Evolutionary conservation across 1,139 yeast genomes (phyloP).

Genomic region (Kodamaea derodonti): DNA sequence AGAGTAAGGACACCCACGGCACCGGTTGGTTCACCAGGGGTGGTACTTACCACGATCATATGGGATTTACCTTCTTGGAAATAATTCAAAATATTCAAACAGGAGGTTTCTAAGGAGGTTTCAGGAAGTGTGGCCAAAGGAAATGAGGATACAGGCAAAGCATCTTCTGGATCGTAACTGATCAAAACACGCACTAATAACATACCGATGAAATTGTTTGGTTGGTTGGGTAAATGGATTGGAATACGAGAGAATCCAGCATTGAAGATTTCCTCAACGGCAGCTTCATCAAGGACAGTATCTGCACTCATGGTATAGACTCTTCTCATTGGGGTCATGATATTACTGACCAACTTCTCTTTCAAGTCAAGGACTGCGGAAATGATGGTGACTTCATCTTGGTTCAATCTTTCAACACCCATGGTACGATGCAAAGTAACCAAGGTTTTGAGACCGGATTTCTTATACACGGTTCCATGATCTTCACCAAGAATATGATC

Average conservation of each 20-base stretch:
- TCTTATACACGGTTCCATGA: constrained; percentile 92
- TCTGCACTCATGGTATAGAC: constrained; percentile 89
- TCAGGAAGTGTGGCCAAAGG: constrained; percentile 96
- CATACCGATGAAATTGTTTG: constrained; percentile 92
- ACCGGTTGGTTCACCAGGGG: constrained; percentile 85
- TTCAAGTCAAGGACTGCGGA: constrained; percentile 91
- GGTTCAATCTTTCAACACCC: constrained; percentile 91
- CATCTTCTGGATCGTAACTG: constrained; percentile 96
- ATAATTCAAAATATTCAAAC: constrained; percentile 87
- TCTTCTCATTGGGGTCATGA: constrained; percentile 93
- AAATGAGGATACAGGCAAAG: constrained; percentile 86
- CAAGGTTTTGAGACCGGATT: constrained; percentile 87
- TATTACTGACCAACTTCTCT: constrained; percentile 79
- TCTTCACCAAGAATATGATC: constrained; percentile 89
- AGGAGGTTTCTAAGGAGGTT: constrained; percentile 86
- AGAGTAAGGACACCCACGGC: constrained; percentile 89
- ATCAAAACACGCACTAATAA: constrained; percentile 85
- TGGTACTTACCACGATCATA: constrained; percentile 88
- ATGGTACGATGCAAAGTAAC: constrained; percentile 90
- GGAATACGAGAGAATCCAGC: constrained; percentile 96
- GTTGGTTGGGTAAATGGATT: constrained; percentile 88
- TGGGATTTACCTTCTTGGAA: constrained; percentile 98
- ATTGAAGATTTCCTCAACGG: constrained; percentile 86
- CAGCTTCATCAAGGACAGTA: constrained; percentile 72
- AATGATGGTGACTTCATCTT: constrained; percentile 94